Conservation (phyloP, 2,329 filamentous ascomycete species). For the Monilinia polystroma region DNA sequence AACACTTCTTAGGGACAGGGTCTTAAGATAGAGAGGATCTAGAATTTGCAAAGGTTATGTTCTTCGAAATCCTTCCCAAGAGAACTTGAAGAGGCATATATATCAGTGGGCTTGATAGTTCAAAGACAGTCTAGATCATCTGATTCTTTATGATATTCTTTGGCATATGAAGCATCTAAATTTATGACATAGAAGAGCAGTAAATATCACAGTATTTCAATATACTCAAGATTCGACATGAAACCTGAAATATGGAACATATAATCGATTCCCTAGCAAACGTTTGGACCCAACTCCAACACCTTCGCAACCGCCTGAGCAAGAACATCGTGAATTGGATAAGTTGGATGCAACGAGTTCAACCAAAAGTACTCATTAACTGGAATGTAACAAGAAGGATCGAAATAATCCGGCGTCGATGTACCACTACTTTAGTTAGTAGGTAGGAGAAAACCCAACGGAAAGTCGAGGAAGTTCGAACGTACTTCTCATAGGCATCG, state of each 20-base stretch:
- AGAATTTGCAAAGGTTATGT: background rate
- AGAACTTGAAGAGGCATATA: too few relatives aligned
- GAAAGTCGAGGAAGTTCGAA: conserved; percentile 15
- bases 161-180: background rate
- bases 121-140: background rate
- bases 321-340: conserved; percentile 59
- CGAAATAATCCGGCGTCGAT: conserved; percentile 44
- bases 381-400: conserved; percentile 50
- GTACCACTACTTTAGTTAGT: conserved; percentile 45
- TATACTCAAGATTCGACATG: background rate
- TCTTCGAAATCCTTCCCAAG: background rate
- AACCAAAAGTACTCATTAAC: conserved; percentile 66
- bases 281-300: conserved; percentile 43
- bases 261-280: conserved; percentile 39
- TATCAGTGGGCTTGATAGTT: background rate
- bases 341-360: conserved; percentile 63
- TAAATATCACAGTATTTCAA: background rate
- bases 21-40: background rate
- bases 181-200: background rate
- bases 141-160: background rate
- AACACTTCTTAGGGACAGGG: background rate
- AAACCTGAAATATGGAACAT: background rate
- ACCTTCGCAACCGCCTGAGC: conserved; percentile 49
- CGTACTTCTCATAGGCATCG: conserved; percentile 53
- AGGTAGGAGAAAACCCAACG: background rate